phyloP scores from a whole-genome alignment of 2,329 filamentous ascomycete species.

The Verruconis gallopava region DNA sequence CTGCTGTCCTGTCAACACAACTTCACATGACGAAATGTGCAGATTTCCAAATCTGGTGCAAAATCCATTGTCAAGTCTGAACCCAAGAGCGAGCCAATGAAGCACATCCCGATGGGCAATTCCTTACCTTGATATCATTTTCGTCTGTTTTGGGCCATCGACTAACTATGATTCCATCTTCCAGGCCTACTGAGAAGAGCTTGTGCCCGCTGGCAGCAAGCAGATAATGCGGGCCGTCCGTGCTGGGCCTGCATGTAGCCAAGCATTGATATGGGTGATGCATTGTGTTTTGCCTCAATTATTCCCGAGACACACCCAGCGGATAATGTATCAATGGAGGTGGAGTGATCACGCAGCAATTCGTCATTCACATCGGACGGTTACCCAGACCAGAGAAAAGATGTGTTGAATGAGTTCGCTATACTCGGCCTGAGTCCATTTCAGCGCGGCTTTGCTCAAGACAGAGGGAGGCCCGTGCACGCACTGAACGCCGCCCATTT shows the following conservation, averaged over 20 bases:
- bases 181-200: conserved; percentile 53
- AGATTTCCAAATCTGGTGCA: background rate
- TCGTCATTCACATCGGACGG: too few relatives aligned
- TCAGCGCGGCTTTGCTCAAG: too few relatives aligned
- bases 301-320: too few relatives aligned
- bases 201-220: conserved; percentile 62
- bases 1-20: background rate
- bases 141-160: conserved; percentile 40
- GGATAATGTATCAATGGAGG: too few relatives aligned
- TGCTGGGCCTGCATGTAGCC: conserved; percentile 14
- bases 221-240: conserved; percentile 35
- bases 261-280: conserved; percentile 31
- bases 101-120: too few relatives aligned
- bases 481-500: too few relatives aligned
- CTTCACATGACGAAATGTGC: background rate
- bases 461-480: too few relatives aligned
- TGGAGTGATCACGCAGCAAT: too few relatives aligned
- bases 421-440: too few relatives aligned
- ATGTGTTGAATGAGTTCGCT: too few relatives aligned
- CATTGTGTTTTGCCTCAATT: conserved; percentile 16
- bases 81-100: too few relatives aligned
- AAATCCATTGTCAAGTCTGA: conserved; percentile 15
- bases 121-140: conserved; percentile 3
- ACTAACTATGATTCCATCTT: conserved; percentile 45
- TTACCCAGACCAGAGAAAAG: too few relatives aligned